Base-by-base conservation (phyloP, 2,329 filamentous ascomycete genomes). In the Alternaria metachromatica region DNA sequence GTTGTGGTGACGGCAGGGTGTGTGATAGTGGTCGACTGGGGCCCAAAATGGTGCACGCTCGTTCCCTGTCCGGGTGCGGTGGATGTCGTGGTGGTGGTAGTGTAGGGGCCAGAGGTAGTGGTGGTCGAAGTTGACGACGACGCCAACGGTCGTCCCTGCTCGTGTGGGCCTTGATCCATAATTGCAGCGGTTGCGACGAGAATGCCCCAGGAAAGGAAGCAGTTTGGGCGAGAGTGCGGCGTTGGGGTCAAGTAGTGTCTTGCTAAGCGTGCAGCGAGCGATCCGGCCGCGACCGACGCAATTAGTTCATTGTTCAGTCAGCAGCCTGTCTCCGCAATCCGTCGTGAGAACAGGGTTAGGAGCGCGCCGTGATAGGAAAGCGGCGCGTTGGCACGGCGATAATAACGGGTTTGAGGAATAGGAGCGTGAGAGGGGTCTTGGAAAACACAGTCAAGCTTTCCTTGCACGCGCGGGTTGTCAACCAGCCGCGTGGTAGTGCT, bases 1-100 rank as follows among this genome's bases (percentile, higher is more conserved):
- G 72, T 76, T 9, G 77, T 78, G 4, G 75, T 78, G 45, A 76
- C 61, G 7, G 76, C 75, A 21, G 76, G 76, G 54, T 71, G 67
- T 8, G 68, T 72, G 33, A 69, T 54, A 13, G 75, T 78, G 1
- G 69, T 72, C 12, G 74, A 71, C 23, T 72, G 70, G 9, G 74
- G 68, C 11, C 66, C 69, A 63, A 63, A 72, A 41, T 68, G 64
- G 4, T 64, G 71, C 20, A 72, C 67, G 2, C 70, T 68, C 11
- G 70, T 71, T 20, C 65, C 70, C 45, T 69, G 71, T 20, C 63
- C 66, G 18, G 60, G 30, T 15, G 66, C 62, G 21, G 71, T 68
- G 26, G 69, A 67, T 26, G 64, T 76, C 12, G 73, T 76, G 10
- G 75, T 77, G 5, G 74, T 78, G 12, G 67, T 71, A n/a, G 63